Percentiles rank a stretch among this genome's conserved stretches.
phyloP scores from a whole-genome alignment of 805 yeast genomes.

The Myxozyma melibiosi region DNA sequence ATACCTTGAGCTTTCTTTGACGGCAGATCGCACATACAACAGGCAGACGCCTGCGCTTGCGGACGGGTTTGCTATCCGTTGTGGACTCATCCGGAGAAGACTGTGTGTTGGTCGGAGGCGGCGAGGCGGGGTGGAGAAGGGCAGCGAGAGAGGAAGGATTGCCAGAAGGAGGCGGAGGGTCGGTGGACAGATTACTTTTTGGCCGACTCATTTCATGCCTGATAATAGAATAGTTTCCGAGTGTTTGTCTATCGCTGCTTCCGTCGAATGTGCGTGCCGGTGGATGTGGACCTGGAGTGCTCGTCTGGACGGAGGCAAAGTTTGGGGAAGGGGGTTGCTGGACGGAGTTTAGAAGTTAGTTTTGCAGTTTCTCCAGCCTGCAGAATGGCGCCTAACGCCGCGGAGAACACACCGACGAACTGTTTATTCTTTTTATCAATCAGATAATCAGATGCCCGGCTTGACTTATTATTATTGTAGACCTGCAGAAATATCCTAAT shows the following conservation, averaged over 20 bases:
- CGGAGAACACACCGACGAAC: neutral
- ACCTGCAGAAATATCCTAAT: too few species aligned
- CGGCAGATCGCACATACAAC: conserved; percentile 34
- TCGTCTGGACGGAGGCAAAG: neutral
- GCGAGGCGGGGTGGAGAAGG: neutral
- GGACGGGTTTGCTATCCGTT: neutral
- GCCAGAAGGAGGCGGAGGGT: too few species aligned
- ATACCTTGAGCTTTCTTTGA: conserved; percentile 33
- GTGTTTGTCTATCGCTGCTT: too few species aligned
- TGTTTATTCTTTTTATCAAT: too few species aligned
- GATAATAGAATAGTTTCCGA: neutral
- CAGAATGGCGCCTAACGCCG: conserved; percentile 10
- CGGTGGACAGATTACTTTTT: neutral
- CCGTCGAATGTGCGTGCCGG: too few species aligned
- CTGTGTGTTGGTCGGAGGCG: neutral
- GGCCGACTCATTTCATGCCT: too few species aligned
- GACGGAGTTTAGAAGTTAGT: conserved; percentile 3
- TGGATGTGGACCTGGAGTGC: too few species aligned
- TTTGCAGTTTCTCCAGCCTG: neutral
- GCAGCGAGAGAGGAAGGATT: neutral
- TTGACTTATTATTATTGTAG: too few species aligned
- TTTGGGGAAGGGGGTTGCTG: neutral
- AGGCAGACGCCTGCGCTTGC: conserved; percentile 30
- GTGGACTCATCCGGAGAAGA: neutral
- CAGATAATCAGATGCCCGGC: too few species aligned